Percentiles rank a stretch among this genome's conserved stretches.
Conservation (phyloP, 257 asterid genomes). For the Knoxia roxburghii region DNA sequence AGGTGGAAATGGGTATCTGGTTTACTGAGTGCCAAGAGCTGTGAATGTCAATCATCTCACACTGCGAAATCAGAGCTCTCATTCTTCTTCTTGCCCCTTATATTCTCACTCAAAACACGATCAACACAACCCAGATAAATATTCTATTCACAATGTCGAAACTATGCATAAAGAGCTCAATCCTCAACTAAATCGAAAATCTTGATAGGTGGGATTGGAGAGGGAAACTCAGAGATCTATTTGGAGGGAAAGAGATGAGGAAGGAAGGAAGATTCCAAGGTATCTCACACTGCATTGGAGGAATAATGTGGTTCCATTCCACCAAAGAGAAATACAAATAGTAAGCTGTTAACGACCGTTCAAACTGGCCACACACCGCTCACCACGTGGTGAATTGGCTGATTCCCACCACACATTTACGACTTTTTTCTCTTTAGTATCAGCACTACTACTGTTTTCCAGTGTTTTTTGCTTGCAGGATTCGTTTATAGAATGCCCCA, state of each 20-base stretch:
- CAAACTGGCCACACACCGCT: slow-evolving; percentile 38
- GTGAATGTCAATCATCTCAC: slow-evolving; percentile 63
- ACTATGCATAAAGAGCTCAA: not conserved
- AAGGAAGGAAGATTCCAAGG: slow-evolving; percentile 59
- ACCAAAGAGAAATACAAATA: slow-evolving; percentile 17
- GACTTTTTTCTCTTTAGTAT: not conserved
- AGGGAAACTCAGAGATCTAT: not conserved
- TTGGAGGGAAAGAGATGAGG: slow-evolving; percentile 14
- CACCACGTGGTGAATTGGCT: slow-evolving; percentile 32
- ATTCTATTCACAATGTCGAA: not conserved
- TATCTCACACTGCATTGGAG: slow-evolving; percentile 46
- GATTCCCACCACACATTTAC: slow-evolving; percentile 50
- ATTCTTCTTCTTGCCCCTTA: slow-evolving; percentile 38
- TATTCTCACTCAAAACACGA: not conserved
- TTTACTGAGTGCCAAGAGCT: slow-evolving; percentile 59
- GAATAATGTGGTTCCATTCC: slow-evolving; percentile 20
- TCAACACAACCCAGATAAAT: not conserved
- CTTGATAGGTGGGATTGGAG: slow-evolving; percentile 3
- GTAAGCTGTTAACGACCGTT: slow-evolving; percentile 27
- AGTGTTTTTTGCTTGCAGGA: not conserved
- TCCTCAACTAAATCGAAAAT: not conserved
- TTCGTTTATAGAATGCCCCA: no score
- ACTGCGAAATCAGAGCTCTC: slow-evolving; percentile 66
- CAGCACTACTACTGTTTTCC: not conserved
- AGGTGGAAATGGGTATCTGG: slow-evolving; percentile 57